Evolutionary conservation across 2,329 filamentous ascomycete genomes (phyloP).

Genomic region (Leptographium lundbergii): DNA sequence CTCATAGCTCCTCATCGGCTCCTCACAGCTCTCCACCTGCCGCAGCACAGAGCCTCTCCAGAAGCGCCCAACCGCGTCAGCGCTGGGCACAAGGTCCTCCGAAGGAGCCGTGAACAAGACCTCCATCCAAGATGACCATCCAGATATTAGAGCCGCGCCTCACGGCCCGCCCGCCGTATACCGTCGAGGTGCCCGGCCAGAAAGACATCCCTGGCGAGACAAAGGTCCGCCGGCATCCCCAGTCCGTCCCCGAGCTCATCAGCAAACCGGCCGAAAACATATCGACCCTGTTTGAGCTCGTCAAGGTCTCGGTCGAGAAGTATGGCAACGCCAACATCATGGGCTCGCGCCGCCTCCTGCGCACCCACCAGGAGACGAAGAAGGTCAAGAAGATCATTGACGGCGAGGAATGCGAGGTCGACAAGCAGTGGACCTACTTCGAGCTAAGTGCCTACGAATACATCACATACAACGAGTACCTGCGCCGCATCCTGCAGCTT

Average conservation of each 20-base stretch:
- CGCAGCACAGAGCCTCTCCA: background rate
- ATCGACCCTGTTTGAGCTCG: slow-evolving; percentile 62
- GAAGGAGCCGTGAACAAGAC: background rate
- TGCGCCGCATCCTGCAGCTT: slow-evolving; percentile 53
- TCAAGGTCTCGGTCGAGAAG: slow-evolving; percentile 52
- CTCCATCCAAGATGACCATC: slow-evolving; percentile 3
- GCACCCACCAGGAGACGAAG: slow-evolving; percentile 71
- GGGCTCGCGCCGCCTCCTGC: slow-evolving; percentile 60
- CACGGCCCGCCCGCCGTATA: slow-evolving; percentile 50
- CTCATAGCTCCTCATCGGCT: too few relatives aligned
- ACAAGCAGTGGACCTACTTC: slow-evolving; percentile 82
- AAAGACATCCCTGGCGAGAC: slow-evolving; percentile 60
- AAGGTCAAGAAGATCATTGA: slow-evolving; percentile 83
- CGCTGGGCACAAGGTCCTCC: background rate
- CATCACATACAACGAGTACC: slow-evolving; percentile 66
- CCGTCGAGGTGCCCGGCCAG: slow-evolving; percentile 53
- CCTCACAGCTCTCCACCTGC: background rate
- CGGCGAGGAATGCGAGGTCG: slow-evolving; percentile 63
- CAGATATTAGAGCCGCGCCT: slow-evolving; percentile 29
- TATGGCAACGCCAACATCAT: slow-evolving; percentile 53
- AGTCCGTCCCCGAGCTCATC: slow-evolving; percentile 48
- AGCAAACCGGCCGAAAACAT: slow-evolving; percentile 50
- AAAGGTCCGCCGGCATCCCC: slow-evolving; percentile 54
- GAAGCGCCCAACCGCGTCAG: background rate
- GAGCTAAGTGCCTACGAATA: slow-evolving; percentile 71